A percentile compares a stretch with the other conserved stretches of the same genome.
Conservation (phyloP, 768 basidiomycete species). For the Mycena olivaceomarginata region DNA sequence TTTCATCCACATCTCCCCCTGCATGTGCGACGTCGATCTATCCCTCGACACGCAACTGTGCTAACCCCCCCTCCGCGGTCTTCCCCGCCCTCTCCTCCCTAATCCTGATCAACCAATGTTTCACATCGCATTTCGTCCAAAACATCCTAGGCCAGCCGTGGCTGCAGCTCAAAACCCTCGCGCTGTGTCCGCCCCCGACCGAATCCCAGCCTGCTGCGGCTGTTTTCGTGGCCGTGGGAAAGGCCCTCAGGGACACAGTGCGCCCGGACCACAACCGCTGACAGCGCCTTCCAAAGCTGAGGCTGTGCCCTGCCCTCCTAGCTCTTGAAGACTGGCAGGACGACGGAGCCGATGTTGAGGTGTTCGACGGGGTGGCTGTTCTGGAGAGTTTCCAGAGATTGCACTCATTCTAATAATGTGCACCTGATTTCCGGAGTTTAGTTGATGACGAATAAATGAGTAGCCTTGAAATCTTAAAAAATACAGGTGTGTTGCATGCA, state of each 20-base stretch:
- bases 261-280: background rate
- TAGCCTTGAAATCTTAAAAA: too few species aligned
- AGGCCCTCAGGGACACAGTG: background rate
- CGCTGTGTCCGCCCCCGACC: background rate
- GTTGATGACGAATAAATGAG: too few species aligned
- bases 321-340: too few species aligned
- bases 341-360: too few species aligned
- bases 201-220: background rate
- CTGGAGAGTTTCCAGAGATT: too few species aligned
- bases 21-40: background rate
- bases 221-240: background rate
- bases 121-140: background rate
- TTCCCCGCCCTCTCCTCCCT: slow-evolving; percentile 23
- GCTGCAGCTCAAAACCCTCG: background rate
- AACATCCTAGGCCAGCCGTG: background rate
- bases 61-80: background rate
- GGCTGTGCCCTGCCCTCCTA: too few species aligned
- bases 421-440: too few species aligned
- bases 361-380: too few species aligned
- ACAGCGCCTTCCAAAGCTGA: background rate
- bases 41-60: background rate
- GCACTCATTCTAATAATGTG: too few species aligned
- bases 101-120: slow-evolving; percentile 17
- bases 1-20: background rate
- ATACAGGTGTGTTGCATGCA: too few species aligned